Evolutionary conservation across 805 yeast genomes (phyloP), one percentile per base, ranked within the genome.

Genomic region (Citeromyces nyonsensis): DNA sequence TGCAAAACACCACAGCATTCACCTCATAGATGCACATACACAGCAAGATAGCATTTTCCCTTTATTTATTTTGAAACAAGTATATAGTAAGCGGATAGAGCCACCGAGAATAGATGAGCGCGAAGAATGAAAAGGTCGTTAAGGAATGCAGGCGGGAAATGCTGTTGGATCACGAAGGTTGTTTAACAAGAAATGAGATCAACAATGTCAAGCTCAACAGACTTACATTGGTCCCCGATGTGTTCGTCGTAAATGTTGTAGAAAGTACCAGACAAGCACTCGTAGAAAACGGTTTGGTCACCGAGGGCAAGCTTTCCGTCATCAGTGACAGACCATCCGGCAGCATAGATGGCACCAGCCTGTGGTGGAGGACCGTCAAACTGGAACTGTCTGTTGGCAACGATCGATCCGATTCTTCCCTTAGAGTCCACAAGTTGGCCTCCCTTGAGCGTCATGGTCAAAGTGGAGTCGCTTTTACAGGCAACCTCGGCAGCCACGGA

Each of bases 361-460:
- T 78, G 88, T 48, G 86, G 85, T 59, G 81, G 77, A 36, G 81
- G 81, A 50, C 82, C 82, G 50, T 76, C 82, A 49, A 73, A 74
- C 58, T 74, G 83, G 67, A 75, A 73, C 61, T 78, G 88, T 62
- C 79, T 66, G 73, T 77, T 78, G 34, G 85, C 74, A 44, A 78
- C 88, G 56, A 78, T 75, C 32, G 84, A 69, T 44, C 86, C 86
- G 42, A 78, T 56, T 66, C 88, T 72, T 30, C 79, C 79, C 38
- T 58, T 42, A 25, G 64, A 49, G 47, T 78, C 88, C 9, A 58
- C 64, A 45, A 79, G 60, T 31, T 69, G 46, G 41, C 72, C 55
- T 13, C 46, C 58, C 26, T 59, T 54, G 47, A 79, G 63, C 25
- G 63, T 57, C 65, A 77, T 59, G 29, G 73, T 57, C 46, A 79